phyloP scores from a whole-genome alignment of 768 basidiomycete species.

The Lactifluus piperatus region DNA sequence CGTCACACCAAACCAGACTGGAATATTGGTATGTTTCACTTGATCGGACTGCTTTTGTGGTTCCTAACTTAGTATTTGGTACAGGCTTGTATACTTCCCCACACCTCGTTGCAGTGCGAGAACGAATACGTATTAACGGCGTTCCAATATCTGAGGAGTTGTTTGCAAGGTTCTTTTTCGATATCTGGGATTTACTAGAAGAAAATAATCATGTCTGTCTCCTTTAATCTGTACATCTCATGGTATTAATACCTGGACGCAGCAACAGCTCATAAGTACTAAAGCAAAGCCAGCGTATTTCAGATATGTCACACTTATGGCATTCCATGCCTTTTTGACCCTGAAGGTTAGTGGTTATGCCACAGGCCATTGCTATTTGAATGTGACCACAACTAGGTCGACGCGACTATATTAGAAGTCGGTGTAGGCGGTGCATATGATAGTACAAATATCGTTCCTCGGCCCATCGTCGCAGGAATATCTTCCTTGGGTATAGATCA shows the following conservation, averaged over 20 bases:
- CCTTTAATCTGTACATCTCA: not conserved
- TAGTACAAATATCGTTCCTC: constrained; percentile 91
- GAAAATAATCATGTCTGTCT: constrained; percentile 47
- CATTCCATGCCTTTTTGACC: constrained; percentile 81
- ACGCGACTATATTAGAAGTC: constrained; percentile 92
- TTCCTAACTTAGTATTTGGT: not conserved
- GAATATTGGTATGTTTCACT: constrained; percentile 59
- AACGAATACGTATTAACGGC: constrained; percentile 92
- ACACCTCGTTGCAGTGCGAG: constrained; percentile 90
- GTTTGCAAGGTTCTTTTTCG: constrained; percentile 90
- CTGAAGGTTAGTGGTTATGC: constrained; percentile 38
- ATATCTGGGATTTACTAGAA: constrained; percentile 85
- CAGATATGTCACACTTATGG: constrained; percentile 84
- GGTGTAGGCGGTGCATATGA: constrained; percentile 93
- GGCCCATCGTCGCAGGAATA: constrained; percentile 83
- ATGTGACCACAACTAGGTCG: constrained; percentile 37
- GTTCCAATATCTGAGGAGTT: constrained; percentile 77
- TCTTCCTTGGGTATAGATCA: constrained; percentile 92
- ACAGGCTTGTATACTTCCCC: constrained; percentile 94
- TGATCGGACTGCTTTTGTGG: not conserved
- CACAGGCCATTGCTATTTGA: not conserved
- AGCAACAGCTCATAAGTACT: constrained; percentile 45
- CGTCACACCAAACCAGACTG: constrained; percentile 63
- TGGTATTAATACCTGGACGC: not conserved
- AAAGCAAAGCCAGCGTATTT: constrained; percentile 86